Percentiles rank a stretch among this genome's conserved stretches.
Evolutionary conservation across 805 yeast species (phyloP).

Genomic region (Starmera quercuum): DNA sequence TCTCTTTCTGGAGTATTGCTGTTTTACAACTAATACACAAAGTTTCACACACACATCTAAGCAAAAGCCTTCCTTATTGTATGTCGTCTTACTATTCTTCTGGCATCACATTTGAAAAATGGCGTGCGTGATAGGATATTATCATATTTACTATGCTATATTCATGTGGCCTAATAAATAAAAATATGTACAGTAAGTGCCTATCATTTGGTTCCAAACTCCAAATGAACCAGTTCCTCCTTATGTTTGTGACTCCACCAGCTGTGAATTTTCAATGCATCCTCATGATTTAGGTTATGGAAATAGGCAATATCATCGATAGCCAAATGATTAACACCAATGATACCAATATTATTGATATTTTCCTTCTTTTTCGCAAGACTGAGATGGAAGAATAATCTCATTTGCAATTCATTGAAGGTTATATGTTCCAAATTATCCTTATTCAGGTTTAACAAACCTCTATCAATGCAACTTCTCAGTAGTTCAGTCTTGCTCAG

Average conservation of each 20-base stretch:
- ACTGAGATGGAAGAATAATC: conserved; percentile 31
- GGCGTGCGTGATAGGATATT: too few species aligned
- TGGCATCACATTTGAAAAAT: too few species aligned
- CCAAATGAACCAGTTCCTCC: background rate
- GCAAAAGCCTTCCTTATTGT: too few species aligned
- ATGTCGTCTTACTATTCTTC: too few species aligned
- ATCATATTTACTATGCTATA: too few species aligned
- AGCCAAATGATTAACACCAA: conserved; percentile 20
- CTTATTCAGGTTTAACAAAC: conserved; percentile 32
- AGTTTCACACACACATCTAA: too few species aligned
- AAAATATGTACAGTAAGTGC: too few species aligned
- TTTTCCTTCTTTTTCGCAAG: conserved; percentile 28
- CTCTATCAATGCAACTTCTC: conserved; percentile 48
- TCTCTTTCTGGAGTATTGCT: too few species aligned
- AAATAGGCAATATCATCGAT: conserved; percentile 4
- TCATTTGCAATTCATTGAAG: conserved; percentile 25
- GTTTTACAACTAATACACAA: too few species aligned
- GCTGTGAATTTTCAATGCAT: conserved; percentile 6
- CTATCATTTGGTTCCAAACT: background rate
- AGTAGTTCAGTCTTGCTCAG: conserved; percentile 44
- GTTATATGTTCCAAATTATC: conserved; percentile 26
- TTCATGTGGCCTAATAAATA: too few species aligned
- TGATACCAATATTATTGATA: conserved; percentile 23
- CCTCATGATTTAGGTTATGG: conserved; percentile 5
- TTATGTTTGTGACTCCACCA: conserved; percentile 9